Base-by-base conservation (phyloP, 2,329 filamentous ascomycete species). In the Ustilaginoidea virens region DNA sequence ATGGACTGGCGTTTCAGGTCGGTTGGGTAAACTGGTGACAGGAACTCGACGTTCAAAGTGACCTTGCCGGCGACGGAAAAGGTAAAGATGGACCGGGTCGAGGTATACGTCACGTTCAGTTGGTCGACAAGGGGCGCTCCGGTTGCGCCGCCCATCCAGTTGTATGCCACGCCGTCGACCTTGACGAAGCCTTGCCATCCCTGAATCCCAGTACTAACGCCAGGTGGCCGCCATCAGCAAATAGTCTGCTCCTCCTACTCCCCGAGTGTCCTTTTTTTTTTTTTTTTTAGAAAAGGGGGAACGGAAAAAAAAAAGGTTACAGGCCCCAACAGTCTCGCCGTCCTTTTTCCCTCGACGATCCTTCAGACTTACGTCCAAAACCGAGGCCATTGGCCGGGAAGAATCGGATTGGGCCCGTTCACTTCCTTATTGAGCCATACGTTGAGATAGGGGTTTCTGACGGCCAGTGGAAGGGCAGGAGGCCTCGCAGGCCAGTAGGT, bases 391-490 rank as follows among this genome's bases (percentile, higher is more conserved):
- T 71, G 52, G 2, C 77, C 76, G 0, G 77, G 66, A 17, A 85
- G 60, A 34, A 76, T 67, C 1, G 74, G 75, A 19, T 73, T 72
- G 43, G 75, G 69, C 7, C 68, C 66, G 14, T 65, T 69, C 45
- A 72, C 61, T 17, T 57, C 66, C 2, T 73, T 72, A 33, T 66
- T 53, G 23, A 77, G 59, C 75, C 77, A 82, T 10, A 72, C 68
- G 45, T 69, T 82, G 11, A 86, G 52, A 40, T 86, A 87, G 0
- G 80, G 80, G 7, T 73, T 77, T 36, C 70, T 73, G 25, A 86
- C 80, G 24, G 78, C 78, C 19, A 87, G 52, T 9, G 80, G 80
- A 17, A 80, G 60, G 2, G 77, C 65, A 11, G 77, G 77, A 23
- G 76, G 75, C 5, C 73, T 62, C 20, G 69, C 65, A 19, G 76